Percentiles rank a stretch among this genome's conserved stretches.
These are phyloP conservation scores for Uncinocarpus reesii DNA, from an alignment of 2,329 filamentous ascomycete genomes.

Conservation along the genomic window DNA sequence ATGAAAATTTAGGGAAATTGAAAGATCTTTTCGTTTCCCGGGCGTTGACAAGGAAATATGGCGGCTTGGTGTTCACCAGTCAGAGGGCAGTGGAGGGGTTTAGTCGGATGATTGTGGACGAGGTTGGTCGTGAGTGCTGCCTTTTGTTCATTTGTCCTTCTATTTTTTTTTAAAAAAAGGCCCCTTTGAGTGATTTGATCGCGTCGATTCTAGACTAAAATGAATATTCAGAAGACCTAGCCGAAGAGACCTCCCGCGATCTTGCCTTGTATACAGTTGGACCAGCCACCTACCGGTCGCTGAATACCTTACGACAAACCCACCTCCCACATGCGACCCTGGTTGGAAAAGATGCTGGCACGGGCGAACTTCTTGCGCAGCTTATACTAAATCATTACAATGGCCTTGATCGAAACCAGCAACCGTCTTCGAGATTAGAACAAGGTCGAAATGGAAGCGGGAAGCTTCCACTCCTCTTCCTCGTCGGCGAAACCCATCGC, in stretches of 20 bases:
- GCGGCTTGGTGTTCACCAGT: constrained; percentile 42
- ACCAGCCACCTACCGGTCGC: constrained; percentile 51
- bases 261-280: constrained; percentile 40
- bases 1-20: constrained; percentile 28
- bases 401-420: constrained; percentile 20
- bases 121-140: constrained; percentile 24
- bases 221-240: constrained; percentile 7
- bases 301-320: constrained; percentile 43
- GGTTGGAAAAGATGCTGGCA: constrained; percentile 72
- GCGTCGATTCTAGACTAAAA: too few relatives aligned
- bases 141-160: neutral
- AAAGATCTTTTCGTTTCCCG: constrained; percentile 29
- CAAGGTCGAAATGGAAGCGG: constrained; percentile 34
- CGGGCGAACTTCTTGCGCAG: constrained; percentile 65
- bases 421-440: constrained; percentile 2
- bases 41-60: constrained; percentile 29
- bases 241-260: constrained; percentile 19
- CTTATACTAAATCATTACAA: constrained; percentile 74
- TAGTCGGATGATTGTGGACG: constrained; percentile 26
- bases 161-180: neutral
- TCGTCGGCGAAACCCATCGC: constrained; percentile 78
- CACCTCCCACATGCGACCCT: constrained; percentile 48
- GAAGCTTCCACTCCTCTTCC: constrained; percentile 60
- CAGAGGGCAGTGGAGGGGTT: constrained; percentile 42
- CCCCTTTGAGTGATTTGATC: too few relatives aligned